Conservation (phyloP, 352 stramenopile species). For the Globisporangium nunn region DNA sequence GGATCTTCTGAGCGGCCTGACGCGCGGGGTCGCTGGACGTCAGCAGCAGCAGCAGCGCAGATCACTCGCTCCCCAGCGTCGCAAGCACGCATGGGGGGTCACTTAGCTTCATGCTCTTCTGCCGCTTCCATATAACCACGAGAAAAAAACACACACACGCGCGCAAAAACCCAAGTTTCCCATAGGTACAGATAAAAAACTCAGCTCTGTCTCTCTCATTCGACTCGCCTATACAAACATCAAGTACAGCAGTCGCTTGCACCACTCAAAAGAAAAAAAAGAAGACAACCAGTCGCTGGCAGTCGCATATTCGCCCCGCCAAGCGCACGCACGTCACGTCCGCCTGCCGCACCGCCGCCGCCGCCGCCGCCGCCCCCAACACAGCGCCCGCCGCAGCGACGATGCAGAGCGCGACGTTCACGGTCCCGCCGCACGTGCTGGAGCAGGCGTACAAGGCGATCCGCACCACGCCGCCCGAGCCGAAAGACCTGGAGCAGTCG, state of each 20-base stretch:
- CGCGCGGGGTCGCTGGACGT: not conserved
- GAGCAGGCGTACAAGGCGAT: conserved; percentile 89
- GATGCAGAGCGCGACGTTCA: conserved; percentile 66
- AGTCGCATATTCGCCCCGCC: not conserved
- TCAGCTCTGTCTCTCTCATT: not conserved
- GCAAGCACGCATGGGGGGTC: no score
- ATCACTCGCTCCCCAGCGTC: no score
- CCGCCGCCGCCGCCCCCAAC: not conserved
- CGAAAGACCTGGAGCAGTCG: conserved; percentile 80
- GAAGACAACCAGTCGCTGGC: not conserved
- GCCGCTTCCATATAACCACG: not conserved
- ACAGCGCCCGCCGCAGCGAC: not conserved
- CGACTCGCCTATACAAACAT: not conserved
- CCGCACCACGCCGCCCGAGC: conserved; percentile 74
- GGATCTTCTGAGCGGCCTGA: conserved; percentile 67
- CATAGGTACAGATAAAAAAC: not conserved
- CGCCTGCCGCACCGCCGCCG: no score
- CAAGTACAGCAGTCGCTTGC: not conserved
- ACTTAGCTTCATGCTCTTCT: no score
- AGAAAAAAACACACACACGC: not conserved
- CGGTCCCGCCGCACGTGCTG: conserved; percentile 63
- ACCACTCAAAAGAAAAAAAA: not conserved
- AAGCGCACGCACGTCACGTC: not conserved
- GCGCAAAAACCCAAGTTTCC: not conserved
- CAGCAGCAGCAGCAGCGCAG: not conserved